Evolutionary conservation across 306 rosid genomes (phyloP).

Genomic region (Adenanthera pavonina): DNA sequence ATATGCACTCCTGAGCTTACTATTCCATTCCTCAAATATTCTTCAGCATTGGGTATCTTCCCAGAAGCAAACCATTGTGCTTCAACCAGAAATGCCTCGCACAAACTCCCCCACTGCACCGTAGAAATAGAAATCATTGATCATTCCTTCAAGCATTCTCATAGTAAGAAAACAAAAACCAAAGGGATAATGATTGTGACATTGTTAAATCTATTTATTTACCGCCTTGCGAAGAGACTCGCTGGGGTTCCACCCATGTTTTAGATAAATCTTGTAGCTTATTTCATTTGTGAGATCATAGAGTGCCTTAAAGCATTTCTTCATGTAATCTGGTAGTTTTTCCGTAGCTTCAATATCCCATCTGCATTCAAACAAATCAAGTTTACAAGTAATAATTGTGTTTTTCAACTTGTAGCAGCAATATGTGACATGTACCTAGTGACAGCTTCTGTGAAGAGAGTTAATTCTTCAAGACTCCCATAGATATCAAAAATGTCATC

Average conservation of each 20-base stretch:
- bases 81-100: constrained; percentile 60
- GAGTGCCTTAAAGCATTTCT: constrained; percentile 57
- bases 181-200: neutral
- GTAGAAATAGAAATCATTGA: neutral
- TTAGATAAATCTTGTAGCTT: constrained; percentile 48
- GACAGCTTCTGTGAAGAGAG: constrained; percentile 60
- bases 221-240: constrained; percentile 44
- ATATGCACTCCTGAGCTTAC: constrained; percentile 62
- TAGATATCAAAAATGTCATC: constrained; percentile 74
- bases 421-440: constrained; percentile 41
- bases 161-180: neutral
- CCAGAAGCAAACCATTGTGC: constrained; percentile 71
- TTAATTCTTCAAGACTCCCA: constrained; percentile 61
- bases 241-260: constrained; percentile 59
- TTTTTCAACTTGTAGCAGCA: neutral
- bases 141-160: neutral
- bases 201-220: neutral
- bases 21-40: constrained; percentile 64
- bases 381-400: constrained; percentile 37
- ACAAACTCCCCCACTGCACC: constrained; percentile 25
- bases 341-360: constrained; percentile 59
- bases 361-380: constrained; percentile 34
- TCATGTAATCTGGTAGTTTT: constrained; percentile 61
- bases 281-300: constrained; percentile 58
- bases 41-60: constrained; percentile 51